Percentiles rank a stretch among this genome's conserved stretches.
Conservation (phyloP, 2,329 filamentous ascomycete species). For the Leptographium galeiforme region DNA sequence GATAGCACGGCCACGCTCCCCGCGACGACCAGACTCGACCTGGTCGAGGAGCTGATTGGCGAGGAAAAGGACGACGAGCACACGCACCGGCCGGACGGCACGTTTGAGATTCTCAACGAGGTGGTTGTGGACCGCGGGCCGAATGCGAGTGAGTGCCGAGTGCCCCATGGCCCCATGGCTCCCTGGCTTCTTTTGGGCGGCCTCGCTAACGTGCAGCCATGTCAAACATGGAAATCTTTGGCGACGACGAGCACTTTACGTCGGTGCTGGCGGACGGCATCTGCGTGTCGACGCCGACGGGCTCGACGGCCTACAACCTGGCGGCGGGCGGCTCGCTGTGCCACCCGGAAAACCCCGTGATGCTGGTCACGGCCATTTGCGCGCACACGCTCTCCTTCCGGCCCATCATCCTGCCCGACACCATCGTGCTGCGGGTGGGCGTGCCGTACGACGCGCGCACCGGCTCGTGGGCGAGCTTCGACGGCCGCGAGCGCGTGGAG, state of each 20-base stretch:
- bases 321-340: constrained; percentile 90
- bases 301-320: constrained; percentile 89
- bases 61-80: constrained; percentile 72
- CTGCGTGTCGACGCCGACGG: constrained; percentile 87
- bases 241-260: constrained; percentile 90
- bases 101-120: constrained; percentile 87
- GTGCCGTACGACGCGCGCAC: constrained; percentile 90
- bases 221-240: constrained; percentile 84
- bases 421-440: constrained; percentile 80
- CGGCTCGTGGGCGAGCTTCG: constrained; percentile 93
- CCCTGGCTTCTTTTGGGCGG: too few relatives aligned
- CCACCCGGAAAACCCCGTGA: constrained; percentile 92
- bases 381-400: constrained; percentile 91
- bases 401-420: constrained; percentile 93
- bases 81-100: constrained; percentile 74
- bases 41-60: constrained; percentile 82
- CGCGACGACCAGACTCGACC: constrained; percentile 32
- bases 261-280: constrained; percentile 87
- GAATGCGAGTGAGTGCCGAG: constrained; percentile 86
- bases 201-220: constrained; percentile 47
- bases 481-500: constrained; percentile 80
- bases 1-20: constrained; percentile 7
- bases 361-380: constrained; percentile 87
- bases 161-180: too few relatives aligned
- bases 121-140: constrained; percentile 92